Conservation (phyloP, 1,284 basidiomycete genomes). For the Coniophora puteana region DNA sequence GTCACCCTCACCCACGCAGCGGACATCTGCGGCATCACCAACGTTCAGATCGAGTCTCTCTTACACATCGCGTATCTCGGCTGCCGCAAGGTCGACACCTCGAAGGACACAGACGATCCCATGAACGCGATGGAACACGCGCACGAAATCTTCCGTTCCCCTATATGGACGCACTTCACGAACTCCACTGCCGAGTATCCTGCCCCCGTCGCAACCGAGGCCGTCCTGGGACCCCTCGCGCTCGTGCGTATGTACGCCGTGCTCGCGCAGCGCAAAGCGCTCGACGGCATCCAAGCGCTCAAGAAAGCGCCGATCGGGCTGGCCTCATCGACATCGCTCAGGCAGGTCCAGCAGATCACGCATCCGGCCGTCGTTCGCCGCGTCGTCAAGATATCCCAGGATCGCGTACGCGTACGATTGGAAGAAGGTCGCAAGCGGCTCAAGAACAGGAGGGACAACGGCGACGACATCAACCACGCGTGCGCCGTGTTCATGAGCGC, state of each 20-base stretch:
- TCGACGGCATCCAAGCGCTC: conserved; percentile 15
- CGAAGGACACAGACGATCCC: conserved; percentile 6
- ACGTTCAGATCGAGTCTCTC: conserved; percentile 21
- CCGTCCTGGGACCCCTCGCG: conserved; percentile 19
- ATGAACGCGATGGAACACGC: conserved; percentile 12
- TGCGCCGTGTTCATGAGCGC: conserved; percentile 18
- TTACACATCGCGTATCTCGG: conserved; percentile 20
- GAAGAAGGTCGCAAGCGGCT: conserved; percentile 18
- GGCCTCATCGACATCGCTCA: conserved; percentile 12
- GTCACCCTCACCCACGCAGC: conserved; percentile 16
- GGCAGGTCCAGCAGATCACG: conserved; percentile 24
- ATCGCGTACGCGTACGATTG: conserved; percentile 15
- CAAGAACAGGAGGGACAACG: conserved; percentile 8
- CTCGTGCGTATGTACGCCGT: conserved; percentile 19
- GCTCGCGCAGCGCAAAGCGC: conserved; percentile 18
- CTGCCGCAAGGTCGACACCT: conserved; percentile 11
- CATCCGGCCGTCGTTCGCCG: conserved; percentile 18
- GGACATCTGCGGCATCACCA: conserved; percentile 14
- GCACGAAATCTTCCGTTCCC: conserved; percentile 16
- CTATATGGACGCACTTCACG: conserved; percentile 14
- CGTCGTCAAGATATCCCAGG: conserved; percentile 18
- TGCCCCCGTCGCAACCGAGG: conserved; percentile 17
- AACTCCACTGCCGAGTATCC: conserved; percentile 13
- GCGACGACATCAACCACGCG: too few relatives aligned
- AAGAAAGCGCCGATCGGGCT: conserved; percentile 20